Conservation (phyloP, 2,329 filamentous ascomycete species). For the Aspergillus aculeatus region DNA sequence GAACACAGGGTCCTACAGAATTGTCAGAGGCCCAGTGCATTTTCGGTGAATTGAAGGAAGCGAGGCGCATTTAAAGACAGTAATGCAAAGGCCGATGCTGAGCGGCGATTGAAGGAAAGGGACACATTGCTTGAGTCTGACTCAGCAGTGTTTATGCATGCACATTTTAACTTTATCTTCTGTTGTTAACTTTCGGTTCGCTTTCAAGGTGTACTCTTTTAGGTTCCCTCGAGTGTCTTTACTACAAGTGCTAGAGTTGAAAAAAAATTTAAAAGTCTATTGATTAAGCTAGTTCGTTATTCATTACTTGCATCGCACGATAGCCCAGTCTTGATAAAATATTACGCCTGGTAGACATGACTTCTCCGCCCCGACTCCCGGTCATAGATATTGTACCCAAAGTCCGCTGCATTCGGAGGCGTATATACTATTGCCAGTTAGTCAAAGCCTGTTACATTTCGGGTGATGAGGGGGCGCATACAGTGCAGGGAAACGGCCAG, state of each 20-base stretch:
- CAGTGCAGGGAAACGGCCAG: conserved; percentile 35
- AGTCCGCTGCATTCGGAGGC: conserved; percentile 34
- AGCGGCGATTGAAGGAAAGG: background rate
- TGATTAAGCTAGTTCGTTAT: background rate
- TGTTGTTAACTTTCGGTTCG: too few species aligned
- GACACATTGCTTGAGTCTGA: background rate
- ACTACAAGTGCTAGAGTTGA: background rate
- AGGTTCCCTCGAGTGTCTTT: background rate
- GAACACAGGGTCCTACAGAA: background rate
- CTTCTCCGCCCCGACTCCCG: conserved; percentile 28
- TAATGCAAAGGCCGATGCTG: background rate
- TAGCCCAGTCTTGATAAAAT: background rate
- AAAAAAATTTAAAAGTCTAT: background rate
- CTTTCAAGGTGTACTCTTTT: too few species aligned
- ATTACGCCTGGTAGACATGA: conserved; percentile 27
- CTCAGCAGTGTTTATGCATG: background rate
- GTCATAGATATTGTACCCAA: conserved; percentile 34
- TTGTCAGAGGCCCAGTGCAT: background rate
- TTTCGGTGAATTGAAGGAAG: background rate
- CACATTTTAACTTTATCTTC: too few species aligned
- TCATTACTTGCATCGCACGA: background rate
- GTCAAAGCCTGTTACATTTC: background rate
- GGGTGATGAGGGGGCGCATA: conserved; percentile 13
- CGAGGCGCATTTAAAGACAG: background rate
- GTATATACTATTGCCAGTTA: conserved; percentile 27